Evolutionary conservation across 108 stramenopile genomes (phyloP).

Genomic region (Cyclotella kingstonii): DNA sequence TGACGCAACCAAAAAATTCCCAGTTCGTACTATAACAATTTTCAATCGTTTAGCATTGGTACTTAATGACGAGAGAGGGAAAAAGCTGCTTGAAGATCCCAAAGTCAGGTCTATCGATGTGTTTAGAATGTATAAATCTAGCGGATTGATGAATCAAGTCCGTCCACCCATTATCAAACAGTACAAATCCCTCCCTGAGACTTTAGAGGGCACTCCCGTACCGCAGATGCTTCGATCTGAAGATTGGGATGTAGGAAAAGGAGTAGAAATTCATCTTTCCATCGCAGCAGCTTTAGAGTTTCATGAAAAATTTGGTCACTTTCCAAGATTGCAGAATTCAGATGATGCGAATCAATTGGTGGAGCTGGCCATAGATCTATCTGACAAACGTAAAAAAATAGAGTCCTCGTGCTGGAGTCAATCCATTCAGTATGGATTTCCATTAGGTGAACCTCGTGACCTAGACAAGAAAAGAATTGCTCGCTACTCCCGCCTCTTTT

Average conservation of each 20-base stretch:
- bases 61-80: conserved; percentile 38
- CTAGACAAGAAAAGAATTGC: conserved; percentile 51
- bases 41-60: conserved; percentile 56
- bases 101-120: conserved; percentile 24
- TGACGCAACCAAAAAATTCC: conserved; percentile 39
- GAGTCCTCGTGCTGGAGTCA: conserved; percentile 50
- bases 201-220: conserved; percentile 44
- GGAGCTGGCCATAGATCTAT: conserved; percentile 23
- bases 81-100: conserved; percentile 12
- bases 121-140: conserved; percentile 43
- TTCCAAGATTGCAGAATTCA: conserved; percentile 43
- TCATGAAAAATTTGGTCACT: conserved; percentile 23
- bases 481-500: conserved; percentile 56
- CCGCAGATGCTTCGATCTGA: conserved; percentile 62
- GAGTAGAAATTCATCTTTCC: conserved; percentile 51
- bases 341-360: conserved; percentile 39
- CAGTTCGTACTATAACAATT: conserved; percentile 49
- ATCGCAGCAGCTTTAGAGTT: conserved; percentile 47
- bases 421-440: conserved; percentile 47
- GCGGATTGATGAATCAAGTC: conserved; percentile 55
- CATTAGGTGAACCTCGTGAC: conserved; percentile 54
- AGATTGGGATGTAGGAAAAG: conserved; percentile 58
- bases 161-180: conserved; percentile 45
- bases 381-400: conserved; percentile 19
- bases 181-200: conserved; percentile 48